Percentiles rank a stretch among this genome's conserved stretches.
phyloP scores from a whole-genome alignment of 2,329 filamentous ascomycete species.

The Emericellopsis atlantica region DNA sequence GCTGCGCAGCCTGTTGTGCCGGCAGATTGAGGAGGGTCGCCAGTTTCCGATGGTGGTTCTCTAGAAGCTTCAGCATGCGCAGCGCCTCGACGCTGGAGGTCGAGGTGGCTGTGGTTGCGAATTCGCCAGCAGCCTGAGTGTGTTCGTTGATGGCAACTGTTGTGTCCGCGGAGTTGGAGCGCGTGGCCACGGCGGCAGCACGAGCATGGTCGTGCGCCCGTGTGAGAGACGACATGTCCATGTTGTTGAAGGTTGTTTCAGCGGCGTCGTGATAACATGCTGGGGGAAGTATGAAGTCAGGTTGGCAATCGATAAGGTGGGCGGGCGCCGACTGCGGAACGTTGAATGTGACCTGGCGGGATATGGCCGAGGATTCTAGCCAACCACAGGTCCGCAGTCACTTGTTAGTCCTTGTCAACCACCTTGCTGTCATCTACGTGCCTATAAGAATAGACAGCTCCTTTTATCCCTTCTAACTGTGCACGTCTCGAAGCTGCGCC shows the following conservation, averaged over 20 bases:
- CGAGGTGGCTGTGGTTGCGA: slow-evolving; percentile 65
- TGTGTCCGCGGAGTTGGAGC: slow-evolving; percentile 49
- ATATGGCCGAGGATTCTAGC: too few relatives aligned
- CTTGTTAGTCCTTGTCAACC: too few relatives aligned
- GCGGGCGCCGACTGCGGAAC: too few relatives aligned
- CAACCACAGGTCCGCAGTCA: too few relatives aligned
- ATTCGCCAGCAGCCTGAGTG: slow-evolving; percentile 76
- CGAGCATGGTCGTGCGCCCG: slow-evolving; percentile 83
- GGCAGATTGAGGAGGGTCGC: slow-evolving; percentile 70
- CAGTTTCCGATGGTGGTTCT: slow-evolving; percentile 76
- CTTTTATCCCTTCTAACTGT: too few relatives aligned
- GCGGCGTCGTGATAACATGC: too few relatives aligned
- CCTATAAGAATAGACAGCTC: too few relatives aligned
- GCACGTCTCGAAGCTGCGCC: too few relatives aligned
- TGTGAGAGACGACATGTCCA: slow-evolving; percentile 24
- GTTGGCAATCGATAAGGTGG: too few relatives aligned
- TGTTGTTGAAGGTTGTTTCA: slow-evolving; percentile 8
- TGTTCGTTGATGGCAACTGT: slow-evolving; percentile 80
- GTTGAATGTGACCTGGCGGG: too few relatives aligned
- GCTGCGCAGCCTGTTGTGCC: slow-evolving; percentile 26
- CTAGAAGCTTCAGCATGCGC: slow-evolving; percentile 71
- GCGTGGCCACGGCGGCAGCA: slow-evolving; percentile 70
- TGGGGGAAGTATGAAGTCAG: too few relatives aligned
- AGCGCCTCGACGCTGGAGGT: slow-evolving; percentile 63
- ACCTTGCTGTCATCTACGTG: too few relatives aligned